Conservation (phyloP, 345 rosid species). For the Hirschfeldia incana region DNA sequence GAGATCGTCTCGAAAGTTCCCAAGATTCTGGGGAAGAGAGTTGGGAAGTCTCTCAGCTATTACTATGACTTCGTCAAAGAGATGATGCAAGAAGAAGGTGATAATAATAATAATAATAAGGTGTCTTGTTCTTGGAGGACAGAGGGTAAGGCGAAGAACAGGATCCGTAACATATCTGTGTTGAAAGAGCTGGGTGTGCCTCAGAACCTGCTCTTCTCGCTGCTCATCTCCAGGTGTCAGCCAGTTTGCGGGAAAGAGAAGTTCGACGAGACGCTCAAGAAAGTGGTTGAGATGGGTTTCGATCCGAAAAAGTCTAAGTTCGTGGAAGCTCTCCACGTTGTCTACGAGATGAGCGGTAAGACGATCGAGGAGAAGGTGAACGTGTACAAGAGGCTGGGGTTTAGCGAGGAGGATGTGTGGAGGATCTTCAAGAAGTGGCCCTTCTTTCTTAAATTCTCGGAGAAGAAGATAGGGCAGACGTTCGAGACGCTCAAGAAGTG, state of each 20-base stretch:
- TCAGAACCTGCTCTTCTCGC: slow-evolving; percentile 3
- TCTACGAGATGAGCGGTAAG: not conserved
- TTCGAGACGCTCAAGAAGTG: slow-evolving; percentile 26
- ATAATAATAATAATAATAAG: not conserved
- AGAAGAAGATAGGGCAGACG: slow-evolving; percentile 30
- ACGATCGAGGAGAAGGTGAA: slow-evolving; percentile 30
- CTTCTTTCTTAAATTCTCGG: slow-evolving; percentile 24
- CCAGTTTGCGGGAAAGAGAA: slow-evolving; percentile 1
- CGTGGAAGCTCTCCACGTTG: slow-evolving; percentile 30
- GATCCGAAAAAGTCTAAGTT: slow-evolving; percentile 31
- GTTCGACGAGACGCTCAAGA: slow-evolving; percentile 16
- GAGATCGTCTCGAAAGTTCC: slow-evolving; percentile 27
- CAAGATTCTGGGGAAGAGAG: slow-evolving; percentile 4
- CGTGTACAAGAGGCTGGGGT: slow-evolving; percentile 41
- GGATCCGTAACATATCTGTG: slow-evolving; percentile 12
- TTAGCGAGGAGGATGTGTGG: slow-evolving; percentile 33
- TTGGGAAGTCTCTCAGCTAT: not conserved
- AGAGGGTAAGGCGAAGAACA: not conserved
- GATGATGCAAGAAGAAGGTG: not conserved
- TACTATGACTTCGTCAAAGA: slow-evolving; percentile 26
- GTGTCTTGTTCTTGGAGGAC: not conserved
- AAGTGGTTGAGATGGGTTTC: slow-evolving; percentile 42
- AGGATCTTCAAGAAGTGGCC: slow-evolving; percentile 40
- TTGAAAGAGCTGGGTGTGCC: slow-evolving; percentile 38
- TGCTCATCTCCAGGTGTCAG: not conserved